Base-by-base conservation (phyloP, 257 asterid species). In the Rhazya stricta region DNA sequence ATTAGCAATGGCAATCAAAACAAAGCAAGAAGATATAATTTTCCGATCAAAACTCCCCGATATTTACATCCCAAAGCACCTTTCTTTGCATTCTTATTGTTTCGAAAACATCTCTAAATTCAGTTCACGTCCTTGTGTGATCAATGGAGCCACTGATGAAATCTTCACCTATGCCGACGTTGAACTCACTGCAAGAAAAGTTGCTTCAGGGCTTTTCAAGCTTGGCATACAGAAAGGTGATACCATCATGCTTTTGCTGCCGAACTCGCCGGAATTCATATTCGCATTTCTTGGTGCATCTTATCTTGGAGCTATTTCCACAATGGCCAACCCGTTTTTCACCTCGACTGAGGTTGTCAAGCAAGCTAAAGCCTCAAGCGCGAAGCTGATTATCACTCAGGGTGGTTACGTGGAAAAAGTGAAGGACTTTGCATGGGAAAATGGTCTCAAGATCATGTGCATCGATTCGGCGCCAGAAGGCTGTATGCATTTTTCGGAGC, bases 211-310 rank as follows among this genome's bases (percentile, higher is more conserved):
- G 5, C 83, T 94, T 5, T 73, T 77, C 83, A 89, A 80, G 50
- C 85, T 84, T 41, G 97, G 98, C 23, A 42, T 94, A 72, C 71
- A 77, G 10, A 88, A 83, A 29, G 91, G 94, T 4, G 99, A 92
- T 39, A 86, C 90, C 29, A 73, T 94, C 86, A 92, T 94, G 98
- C 77, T 94, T 74, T 86, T 92, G 69, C 93, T 94, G 57, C 99
- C 96, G 0, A 94, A 94, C 69, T 81, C 87, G 32, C 88, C 96
- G 9, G 99, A 94, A n/a, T 94, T 79, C 79, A 89, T 94, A 2
- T 90, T 85, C 71, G 84, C 97, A 27, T 94, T 92, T 84, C 86
- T 94, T 48, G 99, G 98, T 2, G 93, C 96, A 0, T 94, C 99
- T 3, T 82, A 77, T 80, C 77, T 85, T 58, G 98, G 98, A 27